A percentile compares a stretch with the other conserved stretches of the same genome.
These are phyloP conservation scores for Erodium trifolium DNA, from an alignment of 441 rosid species.

Conservation along the genomic window DNA sequence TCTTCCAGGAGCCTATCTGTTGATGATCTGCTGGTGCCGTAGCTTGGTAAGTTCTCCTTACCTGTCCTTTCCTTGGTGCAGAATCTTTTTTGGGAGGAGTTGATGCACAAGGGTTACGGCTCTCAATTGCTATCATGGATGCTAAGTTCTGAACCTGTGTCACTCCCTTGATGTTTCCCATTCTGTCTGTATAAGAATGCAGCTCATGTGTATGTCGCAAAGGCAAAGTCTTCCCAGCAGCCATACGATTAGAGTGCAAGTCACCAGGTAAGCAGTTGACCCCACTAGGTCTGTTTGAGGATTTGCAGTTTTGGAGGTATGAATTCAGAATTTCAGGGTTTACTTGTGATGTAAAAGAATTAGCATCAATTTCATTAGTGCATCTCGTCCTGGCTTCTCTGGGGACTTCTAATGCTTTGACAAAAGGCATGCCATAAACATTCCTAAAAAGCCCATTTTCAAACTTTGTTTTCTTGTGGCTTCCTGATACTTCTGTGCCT, in stretches of 20 bases:
- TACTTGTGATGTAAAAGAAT: constrained; percentile 21
- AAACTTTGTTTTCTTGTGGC: constrained; percentile 41
- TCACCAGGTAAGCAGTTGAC: constrained; percentile 15
- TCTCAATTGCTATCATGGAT: constrained; percentile 21
- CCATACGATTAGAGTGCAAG: constrained; percentile 18
- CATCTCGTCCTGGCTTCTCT: constrained; percentile 24
- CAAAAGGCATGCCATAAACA: constrained; percentile 23
- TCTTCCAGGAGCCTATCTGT: constrained; percentile 21
- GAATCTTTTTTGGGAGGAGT: constrained; percentile 28
- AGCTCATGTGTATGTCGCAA: constrained; percentile 23
- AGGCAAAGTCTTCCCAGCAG: constrained; percentile 19
- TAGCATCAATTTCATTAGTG: constrained; percentile 17
- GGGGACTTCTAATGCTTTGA: constrained; percentile 25
- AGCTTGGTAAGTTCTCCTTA: constrained; percentile 18
- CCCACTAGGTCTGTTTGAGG: constrained; percentile 14
- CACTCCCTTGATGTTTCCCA: constrained; percentile 21
- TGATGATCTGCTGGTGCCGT: constrained; percentile 26
- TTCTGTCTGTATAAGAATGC: constrained; percentile 19
- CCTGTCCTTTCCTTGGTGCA: constrained; percentile 24
- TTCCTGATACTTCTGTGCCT: constrained; percentile 23
- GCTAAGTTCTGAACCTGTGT: constrained; percentile 24
- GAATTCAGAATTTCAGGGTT: constrained; percentile 21
- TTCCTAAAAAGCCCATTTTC: constrained; percentile 29
- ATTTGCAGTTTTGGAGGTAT: constrained; percentile 17
- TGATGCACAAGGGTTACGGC: constrained; percentile 27